Percentiles rank a stretch among this genome's conserved stretches.
Evolutionary conservation across 306 rosid genomes (phyloP).

Genomic region (Abrus precatorius): DNA sequence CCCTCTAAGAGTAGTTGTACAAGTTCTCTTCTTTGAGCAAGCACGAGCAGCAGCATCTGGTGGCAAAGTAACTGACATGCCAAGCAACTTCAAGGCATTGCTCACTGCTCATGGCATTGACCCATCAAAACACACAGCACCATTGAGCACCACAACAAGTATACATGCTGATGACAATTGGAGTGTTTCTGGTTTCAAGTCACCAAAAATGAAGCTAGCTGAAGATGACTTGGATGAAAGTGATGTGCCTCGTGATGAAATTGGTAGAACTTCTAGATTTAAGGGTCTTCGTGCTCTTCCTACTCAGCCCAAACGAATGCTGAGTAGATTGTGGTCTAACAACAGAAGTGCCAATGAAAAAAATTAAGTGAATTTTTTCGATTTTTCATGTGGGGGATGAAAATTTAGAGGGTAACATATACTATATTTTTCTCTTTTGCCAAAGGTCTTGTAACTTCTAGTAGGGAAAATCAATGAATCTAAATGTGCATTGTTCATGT

Average conservation of each 20-base stretch:
- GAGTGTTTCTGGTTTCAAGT: conserved; percentile 80
- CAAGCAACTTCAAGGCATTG: conserved; percentile 76
- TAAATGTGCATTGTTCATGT: conserved; percentile 71
- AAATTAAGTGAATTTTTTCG: conserved; percentile 68
- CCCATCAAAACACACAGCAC: conserved; percentile 67
- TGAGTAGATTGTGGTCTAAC: conserved; percentile 80
- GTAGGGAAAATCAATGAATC: conserved; percentile 69
- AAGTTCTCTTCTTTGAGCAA: conserved; percentile 95
- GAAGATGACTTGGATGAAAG: conserved; percentile 70
- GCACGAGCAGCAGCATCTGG: conserved; percentile 74
- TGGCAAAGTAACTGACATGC: conserved; percentile 74
- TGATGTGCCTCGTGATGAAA: conserved; percentile 51
- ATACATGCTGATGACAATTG: conserved; percentile 79
- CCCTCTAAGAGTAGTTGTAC: conserved; percentile 87
- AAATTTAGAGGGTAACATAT: conserved; percentile 60
- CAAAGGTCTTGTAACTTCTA: conserved; percentile 65
- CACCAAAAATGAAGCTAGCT: conserved; percentile 86
- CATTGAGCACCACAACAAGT: conserved; percentile 69
- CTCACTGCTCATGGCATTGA: conserved; percentile 76
- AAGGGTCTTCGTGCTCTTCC: conserved; percentile 69
- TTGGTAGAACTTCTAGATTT: conserved; percentile 59
- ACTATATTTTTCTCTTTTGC: conserved; percentile 47
- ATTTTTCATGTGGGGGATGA: conserved; percentile 49
- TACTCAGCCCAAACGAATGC: conserved; percentile 71
- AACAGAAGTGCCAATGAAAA: conserved; percentile 72